phyloP scores from a whole-genome alignment of 2,329 filamentous ascomycete species.

The Biscogniauxia marginata region DNA sequence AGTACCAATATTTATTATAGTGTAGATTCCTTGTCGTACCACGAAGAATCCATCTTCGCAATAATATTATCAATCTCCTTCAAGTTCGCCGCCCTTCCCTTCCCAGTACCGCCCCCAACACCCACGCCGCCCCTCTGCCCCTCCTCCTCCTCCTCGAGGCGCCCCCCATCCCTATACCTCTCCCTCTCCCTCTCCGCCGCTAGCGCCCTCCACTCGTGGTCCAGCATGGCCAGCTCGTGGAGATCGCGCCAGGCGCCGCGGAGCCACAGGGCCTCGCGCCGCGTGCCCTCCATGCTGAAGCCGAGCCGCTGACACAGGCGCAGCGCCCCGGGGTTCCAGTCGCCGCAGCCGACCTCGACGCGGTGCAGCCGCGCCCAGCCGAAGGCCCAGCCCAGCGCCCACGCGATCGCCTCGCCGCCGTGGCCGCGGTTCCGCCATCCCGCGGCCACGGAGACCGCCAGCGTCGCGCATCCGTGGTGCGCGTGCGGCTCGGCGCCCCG shows the following conservation, averaged over 20 bases:
- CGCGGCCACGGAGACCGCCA: conserved; percentile 3
- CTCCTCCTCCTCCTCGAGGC: no score
- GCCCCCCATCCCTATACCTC: background rate
- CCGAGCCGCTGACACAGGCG: conserved; percentile 9
- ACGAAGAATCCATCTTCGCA: background rate
- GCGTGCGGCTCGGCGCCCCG: conserved; percentile 1
- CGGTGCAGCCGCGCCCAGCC: conserved; percentile 13
- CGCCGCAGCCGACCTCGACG: conserved; percentile 8
- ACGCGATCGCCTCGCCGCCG: conserved; percentile 11
- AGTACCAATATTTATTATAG: background rate
- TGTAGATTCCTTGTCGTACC: background rate
- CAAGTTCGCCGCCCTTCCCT: background rate
- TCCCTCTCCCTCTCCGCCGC: background rate
- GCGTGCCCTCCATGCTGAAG: conserved; percentile 12
- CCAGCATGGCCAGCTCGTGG: conserved; percentile 14
- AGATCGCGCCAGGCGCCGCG: conserved; percentile 13
- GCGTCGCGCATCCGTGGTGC: conserved; percentile 4
- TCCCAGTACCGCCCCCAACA: no score
- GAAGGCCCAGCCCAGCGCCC: conserved; percentile 16
- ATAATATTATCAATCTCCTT: background rate
- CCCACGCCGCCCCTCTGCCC: no score
- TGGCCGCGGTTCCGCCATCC: conserved; percentile 9
- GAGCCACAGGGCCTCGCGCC: conserved; percentile 13
- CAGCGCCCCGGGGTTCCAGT: conserved; percentile 12
- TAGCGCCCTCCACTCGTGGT: conserved; percentile 12